Percentiles rank a stretch among this genome's conserved stretches.
phyloP scores from a whole-genome alignment of 257 asterid genomes.

The Handroanthus guayacan region DNA sequence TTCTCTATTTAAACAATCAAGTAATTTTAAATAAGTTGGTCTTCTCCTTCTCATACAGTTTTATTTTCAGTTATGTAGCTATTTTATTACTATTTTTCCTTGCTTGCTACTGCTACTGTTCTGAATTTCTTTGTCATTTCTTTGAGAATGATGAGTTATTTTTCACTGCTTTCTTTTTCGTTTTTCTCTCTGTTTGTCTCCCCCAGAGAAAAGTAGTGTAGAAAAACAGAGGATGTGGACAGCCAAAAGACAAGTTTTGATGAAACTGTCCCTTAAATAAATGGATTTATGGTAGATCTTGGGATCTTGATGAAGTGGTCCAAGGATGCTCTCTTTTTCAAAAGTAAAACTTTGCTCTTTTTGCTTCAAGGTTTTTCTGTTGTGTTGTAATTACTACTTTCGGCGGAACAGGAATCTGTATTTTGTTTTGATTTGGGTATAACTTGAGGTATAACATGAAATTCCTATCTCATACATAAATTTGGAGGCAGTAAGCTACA shows the following conservation, averaged over 20 bases:
- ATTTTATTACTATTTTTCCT: background rate
- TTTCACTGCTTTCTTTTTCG: background rate
- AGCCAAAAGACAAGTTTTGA: conserved; percentile 17
- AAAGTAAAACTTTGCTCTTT: background rate
- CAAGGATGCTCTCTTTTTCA: conserved; percentile 16
- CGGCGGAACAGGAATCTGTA: background rate
- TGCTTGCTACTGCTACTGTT: background rate
- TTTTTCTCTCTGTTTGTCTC: background rate
- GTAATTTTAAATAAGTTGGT: background rate
- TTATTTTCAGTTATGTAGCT: background rate
- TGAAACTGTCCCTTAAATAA: conserved; percentile 20
- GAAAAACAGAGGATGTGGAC: conserved; percentile 11
- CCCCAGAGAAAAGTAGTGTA: background rate
- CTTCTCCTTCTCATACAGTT: background rate
- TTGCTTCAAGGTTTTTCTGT: background rate
- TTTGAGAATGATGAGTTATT: background rate
- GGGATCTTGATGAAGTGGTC: conserved; percentile 31
- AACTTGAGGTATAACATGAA: background rate
- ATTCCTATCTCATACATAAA: background rate
- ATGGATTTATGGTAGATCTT: conserved; percentile 23
- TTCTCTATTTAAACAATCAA: background rate
- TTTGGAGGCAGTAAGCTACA: background rate
- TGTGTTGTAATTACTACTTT: background rate
- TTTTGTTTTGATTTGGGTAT: background rate
- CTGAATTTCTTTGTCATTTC: background rate